A percentile compares a stretch with the other conserved stretches of the same genome.
Conservation (phyloP, 305 asterid genomes). For the Petunia hybrid region DNA sequence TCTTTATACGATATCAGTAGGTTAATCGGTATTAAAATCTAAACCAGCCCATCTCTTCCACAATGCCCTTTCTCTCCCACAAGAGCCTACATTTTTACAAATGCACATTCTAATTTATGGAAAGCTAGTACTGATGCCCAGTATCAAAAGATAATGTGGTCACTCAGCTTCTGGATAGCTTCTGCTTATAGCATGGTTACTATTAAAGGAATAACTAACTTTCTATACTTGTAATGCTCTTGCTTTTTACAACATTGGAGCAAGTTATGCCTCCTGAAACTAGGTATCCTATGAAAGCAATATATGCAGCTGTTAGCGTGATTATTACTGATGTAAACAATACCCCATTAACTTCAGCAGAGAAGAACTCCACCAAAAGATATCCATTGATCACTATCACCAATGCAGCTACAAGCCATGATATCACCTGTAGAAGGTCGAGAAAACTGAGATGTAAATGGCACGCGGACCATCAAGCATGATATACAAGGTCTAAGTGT, state of each 20-base stretch:
- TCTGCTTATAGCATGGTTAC: too few species aligned
- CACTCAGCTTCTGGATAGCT: too few species aligned
- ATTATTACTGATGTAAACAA: not conserved
- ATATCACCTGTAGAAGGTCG: not conserved
- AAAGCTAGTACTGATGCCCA: not conserved
- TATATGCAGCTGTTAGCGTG: not conserved
- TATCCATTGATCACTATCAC: slow-evolving; percentile 33
- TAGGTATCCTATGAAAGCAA: slow-evolving; percentile 17
- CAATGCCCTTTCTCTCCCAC: too few species aligned
- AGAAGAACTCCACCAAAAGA: slow-evolving; percentile 9
- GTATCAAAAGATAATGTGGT: too few species aligned
- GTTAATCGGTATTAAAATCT: too few species aligned
- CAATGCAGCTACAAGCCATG: slow-evolving; percentile 25
- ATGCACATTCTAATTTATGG: not conserved
- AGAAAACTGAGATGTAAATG: too few species aligned
- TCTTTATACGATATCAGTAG: too few species aligned
- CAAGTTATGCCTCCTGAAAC: not conserved
- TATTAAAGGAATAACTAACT: not conserved
- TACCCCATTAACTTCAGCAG: slow-evolving; percentile 15
- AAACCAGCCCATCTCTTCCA: too few species aligned
- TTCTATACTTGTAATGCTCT: not conserved
- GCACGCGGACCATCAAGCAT: too few species aligned
- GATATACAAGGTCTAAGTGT: too few species aligned
- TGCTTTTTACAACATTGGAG: not conserved
- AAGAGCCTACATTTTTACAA: too few species aligned